Evolutionary conservation across 345 rosid genomes (phyloP).

Genomic region (Turritis glabra): DNA sequence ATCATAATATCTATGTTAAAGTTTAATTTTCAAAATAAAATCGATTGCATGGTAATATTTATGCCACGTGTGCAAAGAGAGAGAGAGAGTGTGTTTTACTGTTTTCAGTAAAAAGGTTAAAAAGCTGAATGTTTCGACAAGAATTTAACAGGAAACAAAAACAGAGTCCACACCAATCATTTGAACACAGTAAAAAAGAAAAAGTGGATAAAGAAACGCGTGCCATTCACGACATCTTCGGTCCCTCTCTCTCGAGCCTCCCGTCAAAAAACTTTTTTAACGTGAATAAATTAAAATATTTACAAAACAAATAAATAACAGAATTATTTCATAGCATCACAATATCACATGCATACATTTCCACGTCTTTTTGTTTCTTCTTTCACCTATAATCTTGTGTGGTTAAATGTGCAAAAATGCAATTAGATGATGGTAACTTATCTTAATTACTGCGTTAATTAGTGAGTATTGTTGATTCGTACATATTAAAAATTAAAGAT

Average conservation of each 20-base stretch:
- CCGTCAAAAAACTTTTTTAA: not conserved
- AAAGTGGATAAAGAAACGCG: conserved; percentile 20
- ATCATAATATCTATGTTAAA: not conserved
- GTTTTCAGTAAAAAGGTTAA: not conserved
- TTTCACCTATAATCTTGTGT: too few species aligned
- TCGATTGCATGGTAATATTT: not conserved
- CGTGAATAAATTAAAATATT: not conserved
- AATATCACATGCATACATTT: not conserved
- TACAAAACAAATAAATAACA: not conserved
- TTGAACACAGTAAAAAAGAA: conserved; percentile 12
- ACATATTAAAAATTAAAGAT: too few species aligned
- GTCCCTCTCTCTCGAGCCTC: conserved; percentile 30
- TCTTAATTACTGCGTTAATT: too few species aligned
- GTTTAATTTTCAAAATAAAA: not conserved
- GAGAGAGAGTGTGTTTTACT: not conserved
- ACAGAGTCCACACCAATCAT: conserved; percentile 34
- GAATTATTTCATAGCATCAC: not conserved
- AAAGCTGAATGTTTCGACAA: conserved; percentile 24
- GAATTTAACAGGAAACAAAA: not conserved
- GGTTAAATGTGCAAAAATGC: too few species aligned
- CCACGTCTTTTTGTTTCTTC: too few species aligned
- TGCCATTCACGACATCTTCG: conserved; percentile 37
- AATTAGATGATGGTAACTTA: too few species aligned
- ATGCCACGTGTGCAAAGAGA: not conserved
- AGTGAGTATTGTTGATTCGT: too few species aligned